Evolutionary conservation across 331 rosid genomes (phyloP).

Genomic region (Cucumis variabilis): DNA sequence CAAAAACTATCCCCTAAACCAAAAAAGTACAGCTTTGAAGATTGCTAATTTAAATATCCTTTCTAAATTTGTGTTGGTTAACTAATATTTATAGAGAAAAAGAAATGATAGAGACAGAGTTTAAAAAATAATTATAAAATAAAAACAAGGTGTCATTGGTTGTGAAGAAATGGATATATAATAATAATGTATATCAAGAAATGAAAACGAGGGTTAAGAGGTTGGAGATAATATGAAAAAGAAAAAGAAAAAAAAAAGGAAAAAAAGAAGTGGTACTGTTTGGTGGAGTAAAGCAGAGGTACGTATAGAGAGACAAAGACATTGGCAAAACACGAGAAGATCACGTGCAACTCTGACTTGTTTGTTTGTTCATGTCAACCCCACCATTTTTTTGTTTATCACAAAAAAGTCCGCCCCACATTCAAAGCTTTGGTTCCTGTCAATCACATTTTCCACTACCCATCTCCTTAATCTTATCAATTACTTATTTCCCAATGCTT

Average conservation of each 20-base stretch:
- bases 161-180: not conserved
- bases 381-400: slow-evolving; percentile 24
- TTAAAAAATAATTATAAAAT: not conserved
- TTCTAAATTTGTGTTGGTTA: not conserved
- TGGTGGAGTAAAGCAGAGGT: slow-evolving; percentile 4
- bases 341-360: slow-evolving; percentile 36
- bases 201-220: not conserved
- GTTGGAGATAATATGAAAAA: slow-evolving; percentile 25
- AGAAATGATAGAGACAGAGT: too few relatives aligned
- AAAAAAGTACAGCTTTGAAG: not conserved
- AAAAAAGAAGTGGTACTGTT: not conserved
- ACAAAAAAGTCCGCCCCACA: not conserved
- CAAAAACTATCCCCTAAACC: slow-evolving; percentile 3
- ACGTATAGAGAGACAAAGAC: slow-evolving; percentile 58
- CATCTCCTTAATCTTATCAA: not conserved
- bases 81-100: not conserved
- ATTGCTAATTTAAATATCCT: not conserved
- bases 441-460: not conserved
- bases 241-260: not conserved
- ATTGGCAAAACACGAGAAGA: slow-evolving; percentile 81
- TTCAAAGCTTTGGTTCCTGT: not conserved
- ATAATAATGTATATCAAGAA: too few relatives aligned
- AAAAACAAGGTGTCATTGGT: not conserved
- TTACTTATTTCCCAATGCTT: not conserved
- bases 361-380: not conserved